Evolutionary conservation across 1,284 basidiomycete genomes (phyloP), one percentile per base, ranked within the genome.

Genomic region (Meira miltonrushii): DNA sequence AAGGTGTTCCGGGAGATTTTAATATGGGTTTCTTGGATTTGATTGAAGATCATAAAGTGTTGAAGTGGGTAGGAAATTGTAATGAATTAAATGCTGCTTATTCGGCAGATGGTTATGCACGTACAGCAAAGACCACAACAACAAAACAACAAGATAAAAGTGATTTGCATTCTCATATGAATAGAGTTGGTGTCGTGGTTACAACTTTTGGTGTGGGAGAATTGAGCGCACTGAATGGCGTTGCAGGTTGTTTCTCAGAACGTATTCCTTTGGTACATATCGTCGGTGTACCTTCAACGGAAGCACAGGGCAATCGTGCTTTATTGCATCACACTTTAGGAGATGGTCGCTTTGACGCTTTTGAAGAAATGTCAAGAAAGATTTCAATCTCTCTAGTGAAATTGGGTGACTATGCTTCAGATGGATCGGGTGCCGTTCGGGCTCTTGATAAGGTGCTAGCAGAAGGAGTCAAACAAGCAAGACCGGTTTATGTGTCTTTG

Each of bases 211-310:
- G 92, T 61, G 92, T 95, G 11, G 92, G 72, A n/a, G 72, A 75
- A 90, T 50, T 92, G 91, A 79, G 81, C 91, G 73, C 73, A 2
- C 55, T 71, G 41, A 75, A 74, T 54, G 73, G 71, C 85, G 79
- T 80, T n/a, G 80, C 81, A 2, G 82, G 81, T 19, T 72, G 73
- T 50, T 79, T 81, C 55, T 87, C 89, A 25, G 92, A 97, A 80
- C 88, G 90, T 80, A 86, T 97, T 5, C 93, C 93, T 8, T 84
- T 97, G 3, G 82, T 97, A 6, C 93, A 97, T 77, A 85, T 97
- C 51, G 93, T 88, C 52, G 93, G 93, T 59, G 86, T 86, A 0
- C 92, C 93, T 0, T 88, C 85, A 65, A 89, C 87, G 1, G 68
- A 80, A 12, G 86, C 90, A 65, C 86, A 89, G 69, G 86, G 84